A percentile compares a stretch with the other conserved stretches of the same genome.
These are phyloP conservation scores for Cicer yamashitae DNA, from an alignment of 306 rosid species.

Conservation along the genomic window DNA sequence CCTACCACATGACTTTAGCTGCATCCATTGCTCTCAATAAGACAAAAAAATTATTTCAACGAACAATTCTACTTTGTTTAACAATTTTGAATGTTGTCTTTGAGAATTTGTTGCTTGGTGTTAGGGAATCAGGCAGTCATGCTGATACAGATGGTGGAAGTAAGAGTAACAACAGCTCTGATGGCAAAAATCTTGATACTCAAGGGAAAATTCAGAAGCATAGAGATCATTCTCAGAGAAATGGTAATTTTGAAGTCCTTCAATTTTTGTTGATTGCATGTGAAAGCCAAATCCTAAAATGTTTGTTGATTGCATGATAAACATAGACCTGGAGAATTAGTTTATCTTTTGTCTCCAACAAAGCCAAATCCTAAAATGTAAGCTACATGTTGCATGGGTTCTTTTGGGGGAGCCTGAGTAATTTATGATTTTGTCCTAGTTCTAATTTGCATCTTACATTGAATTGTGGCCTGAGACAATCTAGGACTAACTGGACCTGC, in stretches of 20 bases:
- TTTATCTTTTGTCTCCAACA: neutral
- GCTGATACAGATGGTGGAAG: conserved; percentile 68
- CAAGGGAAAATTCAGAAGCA: conserved; percentile 54
- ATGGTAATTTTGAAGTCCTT: conserved; percentile 55
- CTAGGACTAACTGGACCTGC: neutral
- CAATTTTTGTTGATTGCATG: neutral
- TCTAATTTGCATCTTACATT: neutral
- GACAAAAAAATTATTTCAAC: neutral
- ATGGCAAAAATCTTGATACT: conserved; percentile 50
- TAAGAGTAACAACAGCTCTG: conserved; percentile 50
- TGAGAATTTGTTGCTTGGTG: conserved; percentile 35
- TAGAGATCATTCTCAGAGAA: conserved; percentile 48
- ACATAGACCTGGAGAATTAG: too few relatives aligned
- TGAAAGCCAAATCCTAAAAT: too few relatives aligned
- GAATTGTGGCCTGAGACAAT: conserved; percentile 1
- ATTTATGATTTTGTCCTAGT: neutral
- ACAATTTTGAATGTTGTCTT: neutral
- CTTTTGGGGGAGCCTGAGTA: neutral
- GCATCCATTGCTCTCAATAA: conserved; percentile 8
- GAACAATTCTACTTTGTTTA: neutral
- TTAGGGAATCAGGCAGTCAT: conserved; percentile 60
- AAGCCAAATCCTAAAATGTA: neutral
- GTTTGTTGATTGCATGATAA: neutral
- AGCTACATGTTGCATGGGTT: conserved; percentile 4
- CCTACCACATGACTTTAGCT: neutral